Conservation (phyloP, 306 rosid species). For the Cucurbita maxima region DNA sequence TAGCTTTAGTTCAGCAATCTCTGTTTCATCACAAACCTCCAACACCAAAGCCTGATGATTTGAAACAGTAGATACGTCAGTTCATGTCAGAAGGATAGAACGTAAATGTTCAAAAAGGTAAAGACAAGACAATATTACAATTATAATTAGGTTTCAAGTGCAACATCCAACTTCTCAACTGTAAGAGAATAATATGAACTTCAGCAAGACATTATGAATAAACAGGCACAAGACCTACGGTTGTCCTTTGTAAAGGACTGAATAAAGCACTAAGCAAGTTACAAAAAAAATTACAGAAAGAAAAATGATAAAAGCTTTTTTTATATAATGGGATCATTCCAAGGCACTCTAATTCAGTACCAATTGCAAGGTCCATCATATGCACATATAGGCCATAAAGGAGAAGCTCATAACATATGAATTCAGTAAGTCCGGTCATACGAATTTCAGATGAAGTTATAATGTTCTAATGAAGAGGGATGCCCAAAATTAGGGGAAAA, state of each 20-base stretch:
- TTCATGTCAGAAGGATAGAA: conserved; percentile 15
- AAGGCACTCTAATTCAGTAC: not conserved
- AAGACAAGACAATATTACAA: not conserved
- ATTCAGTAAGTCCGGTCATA: not conserved
- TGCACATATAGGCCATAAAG: not conserved
- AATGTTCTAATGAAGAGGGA: not conserved
- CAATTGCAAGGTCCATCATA: not conserved
- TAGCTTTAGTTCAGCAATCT: conserved; percentile 87
- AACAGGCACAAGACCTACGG: not conserved
- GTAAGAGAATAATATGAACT: not conserved
- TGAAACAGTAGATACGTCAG: conserved; percentile 13
- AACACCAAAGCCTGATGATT: conserved; percentile 68
- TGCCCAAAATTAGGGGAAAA: not conserved
- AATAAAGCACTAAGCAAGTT: not conserved
- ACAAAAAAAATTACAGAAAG: too few species aligned
- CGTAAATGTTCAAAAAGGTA: not conserved
- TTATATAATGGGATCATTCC: not conserved
- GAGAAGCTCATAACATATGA: not conserved
- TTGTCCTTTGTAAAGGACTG: not conserved
- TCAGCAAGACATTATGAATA: not conserved
- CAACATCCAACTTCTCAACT: not conserved
- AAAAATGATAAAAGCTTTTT: not conserved
- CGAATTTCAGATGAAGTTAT: not conserved
- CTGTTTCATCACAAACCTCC: conserved; percentile 98
- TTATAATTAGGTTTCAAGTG: not conserved